Conservation (phyloP, 805 yeast species). For the Candida mattraensis region DNA sequence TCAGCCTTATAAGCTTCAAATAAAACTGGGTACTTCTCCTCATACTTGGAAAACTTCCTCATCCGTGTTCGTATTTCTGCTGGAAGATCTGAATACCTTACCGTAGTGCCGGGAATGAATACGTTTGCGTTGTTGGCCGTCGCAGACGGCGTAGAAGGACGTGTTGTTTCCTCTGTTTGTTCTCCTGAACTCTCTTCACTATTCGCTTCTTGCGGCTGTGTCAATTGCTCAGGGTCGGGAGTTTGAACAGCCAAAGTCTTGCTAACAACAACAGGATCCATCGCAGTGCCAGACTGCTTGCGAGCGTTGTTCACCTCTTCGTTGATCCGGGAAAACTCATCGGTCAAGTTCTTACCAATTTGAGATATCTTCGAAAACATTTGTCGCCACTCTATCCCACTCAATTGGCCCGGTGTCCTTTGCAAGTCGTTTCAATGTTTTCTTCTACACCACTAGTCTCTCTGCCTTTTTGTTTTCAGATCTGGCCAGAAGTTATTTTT, state of each 20-base stretch:
- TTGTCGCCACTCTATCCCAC: too few species aligned
- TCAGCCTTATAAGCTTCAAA: conserved; percentile 84
- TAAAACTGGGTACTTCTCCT: conserved; percentile 82
- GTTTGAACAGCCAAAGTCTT: conserved; percentile 42
- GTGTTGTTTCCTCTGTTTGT: background rate
- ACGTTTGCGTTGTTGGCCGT: conserved; percentile 1
- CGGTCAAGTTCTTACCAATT: conserved; percentile 60
- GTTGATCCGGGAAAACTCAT: conserved; percentile 47
- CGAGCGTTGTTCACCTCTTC: conserved; percentile 31
- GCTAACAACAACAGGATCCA: conserved; percentile 29
- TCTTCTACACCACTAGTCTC: too few species aligned
- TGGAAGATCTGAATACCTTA: conserved; percentile 45
- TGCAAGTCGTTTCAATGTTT: too few species aligned
- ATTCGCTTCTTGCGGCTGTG: conserved; percentile 44
- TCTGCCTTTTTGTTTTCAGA: too few species aligned
- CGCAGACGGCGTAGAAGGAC: background rate
- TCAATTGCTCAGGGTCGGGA: conserved; percentile 45
- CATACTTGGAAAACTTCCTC: conserved; percentile 80
- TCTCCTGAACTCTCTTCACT: background rate
- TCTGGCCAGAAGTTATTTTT: too few species aligned
- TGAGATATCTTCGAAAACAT: conserved; percentile 63
- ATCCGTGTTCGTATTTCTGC: conserved; percentile 60
- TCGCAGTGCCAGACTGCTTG: conserved; percentile 16
- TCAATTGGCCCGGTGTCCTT: too few species aligned
- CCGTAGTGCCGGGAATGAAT: conserved; percentile 30